Evolutionary conservation across 495 filamentous ascomycete genomes (phyloP), one percentile per base, ranked within the genome.

Genomic region (Mytilinidion resinicola): DNA sequence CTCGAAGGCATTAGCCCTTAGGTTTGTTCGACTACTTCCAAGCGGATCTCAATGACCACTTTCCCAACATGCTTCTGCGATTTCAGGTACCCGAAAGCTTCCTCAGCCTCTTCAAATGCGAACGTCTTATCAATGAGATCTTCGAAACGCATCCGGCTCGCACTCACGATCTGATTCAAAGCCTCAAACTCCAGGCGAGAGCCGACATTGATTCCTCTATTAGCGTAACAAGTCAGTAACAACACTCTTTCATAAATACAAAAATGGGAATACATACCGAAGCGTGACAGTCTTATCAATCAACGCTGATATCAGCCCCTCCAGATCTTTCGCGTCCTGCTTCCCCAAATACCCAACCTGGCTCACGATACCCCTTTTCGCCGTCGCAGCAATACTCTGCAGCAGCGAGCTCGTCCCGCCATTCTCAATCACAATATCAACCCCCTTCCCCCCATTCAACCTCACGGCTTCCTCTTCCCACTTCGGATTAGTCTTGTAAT

Each of bases 1-100:
- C n/a, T n/a, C n/a, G n/a, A n/a, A n/a, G n/a, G n/a, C n/a, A n/a
- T n/a, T n/a, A n/a, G n/a, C n/a, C n/a, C n/a, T n/a, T n/a, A n/a
- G n/a, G n/a, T n/a, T n/a, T n/a, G n/a, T n/a, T n/a, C n/a, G n/a
- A n/a, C n/a, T n/a, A n/a, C n/a, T 69, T 78, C 81, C 82, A 85
- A 49, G 6, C 3, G 25, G 25, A 83, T 70, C 64, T 85, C 82
- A 20, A 75, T 64, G 1, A 76, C 70, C 39, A 74, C 36, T 59
- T 75, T 76, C 8, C 72, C 74, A 50, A 76, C 53, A 41, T 69
- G 66, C 37, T 68, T 69, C 4, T 73, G 72, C 63, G 71, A 53
- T 69, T 72, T 73, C 19, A 76, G 15, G 64, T 61, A 71, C 39
- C 74, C 59, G 30, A 76, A 39, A 9, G 74, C 73, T 46, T 73